A percentile compares a stretch with the other conserved stretches of the same genome.
Evolutionary conservation across 1,284 basidiomycete genomes (phyloP).

Genomic region (Porodaedalea pini): DNA sequence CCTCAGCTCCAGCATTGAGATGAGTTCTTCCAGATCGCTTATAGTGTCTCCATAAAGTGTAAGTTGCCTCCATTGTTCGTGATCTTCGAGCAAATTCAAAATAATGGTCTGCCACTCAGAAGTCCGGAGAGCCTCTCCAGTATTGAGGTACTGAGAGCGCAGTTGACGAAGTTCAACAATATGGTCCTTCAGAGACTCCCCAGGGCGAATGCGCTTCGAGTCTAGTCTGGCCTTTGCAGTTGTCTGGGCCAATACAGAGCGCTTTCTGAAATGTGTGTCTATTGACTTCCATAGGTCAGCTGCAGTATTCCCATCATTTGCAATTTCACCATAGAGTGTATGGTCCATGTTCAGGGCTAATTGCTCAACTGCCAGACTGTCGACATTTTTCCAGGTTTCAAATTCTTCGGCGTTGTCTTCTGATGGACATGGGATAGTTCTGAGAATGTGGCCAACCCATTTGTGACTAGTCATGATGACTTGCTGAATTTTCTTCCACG

Average conservation of each 20-base stretch:
- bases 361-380: neutral
- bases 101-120: neutral
- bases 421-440: neutral
- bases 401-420: neutral
- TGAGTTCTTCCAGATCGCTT: neutral
- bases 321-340: neutral
- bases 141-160: neutral
- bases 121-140: neutral
- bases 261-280: neutral
- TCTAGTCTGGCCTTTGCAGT: neutral
- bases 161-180: neutral
- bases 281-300: neutral
- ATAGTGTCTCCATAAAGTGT: neutral
- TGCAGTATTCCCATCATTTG: neutral
- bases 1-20: neutral
- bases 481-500: neutral
- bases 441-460: neutral
- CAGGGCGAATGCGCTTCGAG: neutral
- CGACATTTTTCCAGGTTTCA: neutral
- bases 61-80: neutral
- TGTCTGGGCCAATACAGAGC: neutral
- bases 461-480: neutral
- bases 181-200: neutral
- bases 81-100: neutral
- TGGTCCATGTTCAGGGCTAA: neutral